A percentile compares a stretch with the other conserved stretches of the same genome.
These are phyloP conservation scores for Fusarium sp. DNA, from an alignment of 2,329 filamentous ascomycete genomes.

Conservation along the genomic window DNA sequence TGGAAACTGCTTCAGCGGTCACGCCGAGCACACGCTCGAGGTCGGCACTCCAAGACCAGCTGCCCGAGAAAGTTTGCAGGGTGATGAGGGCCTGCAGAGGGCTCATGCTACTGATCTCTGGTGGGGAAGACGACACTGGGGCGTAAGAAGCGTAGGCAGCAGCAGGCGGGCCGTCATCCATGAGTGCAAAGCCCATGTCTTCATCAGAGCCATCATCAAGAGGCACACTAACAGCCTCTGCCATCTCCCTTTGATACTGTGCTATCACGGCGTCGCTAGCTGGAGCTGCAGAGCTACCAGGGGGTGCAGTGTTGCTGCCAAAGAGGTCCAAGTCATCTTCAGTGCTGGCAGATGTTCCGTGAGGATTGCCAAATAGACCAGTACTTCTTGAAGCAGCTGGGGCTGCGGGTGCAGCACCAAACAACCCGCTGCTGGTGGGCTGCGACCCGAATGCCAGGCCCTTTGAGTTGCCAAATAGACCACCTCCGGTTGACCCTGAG, in stretches of 20 bases:
- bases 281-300: background rate
- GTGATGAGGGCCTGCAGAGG: constrained; percentile 54
- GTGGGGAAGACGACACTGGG: background rate
- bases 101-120: background rate
- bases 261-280: background rate
- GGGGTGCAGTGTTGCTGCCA: background rate
- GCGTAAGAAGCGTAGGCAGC: background rate
- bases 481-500: too few species aligned
- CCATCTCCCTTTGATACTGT: constrained; percentile 11
- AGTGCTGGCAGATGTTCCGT: background rate
- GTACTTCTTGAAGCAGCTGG: background rate
- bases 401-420: background rate
- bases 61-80: constrained; percentile 57
- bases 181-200: background rate
- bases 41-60: constrained; percentile 44
- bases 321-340: background rate
- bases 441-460: too few species aligned
- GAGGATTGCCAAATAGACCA: constrained; percentile 2
- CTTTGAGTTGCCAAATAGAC: too few species aligned
- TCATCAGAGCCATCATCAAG: background rate
- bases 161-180: background rate
- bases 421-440: too few species aligned
- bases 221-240: constrained; percentile 1
- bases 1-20: constrained; percentile 1
- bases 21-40: constrained; percentile 45